phyloP scores from a whole-genome alignment of 495 filamentous ascomycete species.

The Zalerion maritima region DNA sequence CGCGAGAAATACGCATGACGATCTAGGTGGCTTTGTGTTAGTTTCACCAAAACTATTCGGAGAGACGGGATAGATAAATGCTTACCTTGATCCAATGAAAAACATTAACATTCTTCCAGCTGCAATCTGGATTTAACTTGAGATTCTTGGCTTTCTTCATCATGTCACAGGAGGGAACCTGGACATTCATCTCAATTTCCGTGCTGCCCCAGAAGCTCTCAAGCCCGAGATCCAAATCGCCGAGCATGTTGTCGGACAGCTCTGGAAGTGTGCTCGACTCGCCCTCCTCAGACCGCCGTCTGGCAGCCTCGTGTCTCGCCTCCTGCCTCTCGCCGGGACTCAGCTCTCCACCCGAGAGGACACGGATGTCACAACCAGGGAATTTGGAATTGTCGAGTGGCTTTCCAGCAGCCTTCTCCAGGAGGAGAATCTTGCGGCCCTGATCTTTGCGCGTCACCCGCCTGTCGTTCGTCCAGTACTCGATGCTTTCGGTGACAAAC shows the following conservation, averaged over 20 bases:
- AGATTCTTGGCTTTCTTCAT: constrained; percentile 69
- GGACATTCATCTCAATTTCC: constrained; percentile 94
- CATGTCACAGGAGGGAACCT: constrained; percentile 79
- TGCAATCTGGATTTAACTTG: constrained; percentile 81
- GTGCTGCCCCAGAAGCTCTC: constrained; percentile 65
- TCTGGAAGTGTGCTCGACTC: constrained; percentile 28
- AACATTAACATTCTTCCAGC: constrained; percentile 90
- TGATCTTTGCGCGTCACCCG: constrained; percentile 78
- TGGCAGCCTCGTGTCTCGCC: constrained; percentile 24
- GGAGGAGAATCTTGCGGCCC: constrained; percentile 68
- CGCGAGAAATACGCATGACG: constrained; percentile 85
- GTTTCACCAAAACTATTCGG: constrained; percentile 1
- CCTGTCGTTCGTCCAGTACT: constrained; percentile 82
- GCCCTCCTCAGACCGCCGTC: constrained; percentile 25
- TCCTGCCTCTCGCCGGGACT: constrained; percentile 25
- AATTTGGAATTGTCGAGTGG: constrained; percentile 64
- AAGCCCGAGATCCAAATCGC: constrained; percentile 52
- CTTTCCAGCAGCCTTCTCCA: constrained; percentile 82
- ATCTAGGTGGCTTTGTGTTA: constrained; percentile 45
- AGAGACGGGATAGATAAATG: neutral
- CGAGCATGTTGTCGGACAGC: constrained; percentile 57
- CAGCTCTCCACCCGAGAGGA: constrained; percentile 68
- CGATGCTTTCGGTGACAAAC: constrained; percentile 82
- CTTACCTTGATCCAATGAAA: constrained; percentile 98
- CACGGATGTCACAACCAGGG: constrained; percentile 63